These are phyloP conservation scores for Tulasnella sp. DNA, from an alignment of 768 basidiomycete species.

Conservation along the genomic window DNA sequence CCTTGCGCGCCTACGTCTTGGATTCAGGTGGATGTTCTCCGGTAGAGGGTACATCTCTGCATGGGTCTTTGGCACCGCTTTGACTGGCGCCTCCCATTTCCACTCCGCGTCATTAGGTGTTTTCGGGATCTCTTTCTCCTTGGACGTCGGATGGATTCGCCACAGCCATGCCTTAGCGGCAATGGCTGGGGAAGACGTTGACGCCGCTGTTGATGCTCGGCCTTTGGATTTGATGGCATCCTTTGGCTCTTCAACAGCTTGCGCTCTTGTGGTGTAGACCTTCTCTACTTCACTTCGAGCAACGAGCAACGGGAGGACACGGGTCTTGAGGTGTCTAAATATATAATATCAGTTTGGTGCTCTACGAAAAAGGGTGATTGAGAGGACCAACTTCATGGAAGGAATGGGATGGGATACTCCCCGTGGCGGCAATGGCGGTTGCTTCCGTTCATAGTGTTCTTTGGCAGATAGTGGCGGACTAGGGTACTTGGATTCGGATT, in stretches of 20 bases:
- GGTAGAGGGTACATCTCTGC: slow-evolving; percentile 1
- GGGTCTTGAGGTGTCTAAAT: background rate
- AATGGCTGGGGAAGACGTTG: too few species aligned
- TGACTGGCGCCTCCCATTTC: background rate
- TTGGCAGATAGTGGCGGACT: background rate
- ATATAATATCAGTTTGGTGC: too few species aligned
- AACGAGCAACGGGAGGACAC: slow-evolving; percentile 6
- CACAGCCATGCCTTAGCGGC: too few species aligned
- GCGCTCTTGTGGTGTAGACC: background rate
- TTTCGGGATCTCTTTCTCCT: background rate
- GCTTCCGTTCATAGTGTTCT: background rate
- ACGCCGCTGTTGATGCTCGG: too few species aligned
- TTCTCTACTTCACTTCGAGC: slow-evolving; percentile 5
- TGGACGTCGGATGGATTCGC: too few species aligned
- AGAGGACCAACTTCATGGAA: background rate
- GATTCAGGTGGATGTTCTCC: background rate
- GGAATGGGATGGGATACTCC: background rate
- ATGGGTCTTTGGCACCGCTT: background rate
- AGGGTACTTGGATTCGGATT: background rate
- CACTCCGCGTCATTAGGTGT: background rate
- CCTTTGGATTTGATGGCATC: too few species aligned
- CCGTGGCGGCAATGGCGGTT: background rate
- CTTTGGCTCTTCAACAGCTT: too few species aligned
- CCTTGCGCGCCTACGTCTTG: background rate
- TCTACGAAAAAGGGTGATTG: too few species aligned